A percentile compares a stretch with the other conserved stretches of the same genome.
phyloP scores from a whole-genome alignment of 2,329 filamentous ascomycete genomes.

The Escovopsis sp. region DNA sequence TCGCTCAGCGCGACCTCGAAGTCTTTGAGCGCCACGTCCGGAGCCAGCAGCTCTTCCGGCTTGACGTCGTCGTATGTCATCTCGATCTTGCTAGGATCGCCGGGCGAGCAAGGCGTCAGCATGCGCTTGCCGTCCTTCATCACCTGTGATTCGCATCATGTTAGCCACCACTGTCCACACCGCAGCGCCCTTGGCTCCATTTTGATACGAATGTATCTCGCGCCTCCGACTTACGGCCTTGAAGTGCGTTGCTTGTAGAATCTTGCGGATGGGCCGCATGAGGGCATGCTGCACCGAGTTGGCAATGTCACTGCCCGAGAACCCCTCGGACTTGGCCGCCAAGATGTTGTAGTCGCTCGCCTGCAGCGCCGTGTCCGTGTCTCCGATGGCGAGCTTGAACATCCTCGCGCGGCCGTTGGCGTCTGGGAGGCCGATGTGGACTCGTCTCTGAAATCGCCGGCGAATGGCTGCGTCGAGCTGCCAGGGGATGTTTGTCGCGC shows the following conservation, averaged over 20 bases:
- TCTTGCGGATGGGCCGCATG: slow-evolving; percentile 95
- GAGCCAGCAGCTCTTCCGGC: slow-evolving; percentile 72
- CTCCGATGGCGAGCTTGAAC: slow-evolving; percentile 92
- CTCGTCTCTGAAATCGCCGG: slow-evolving; percentile 85
- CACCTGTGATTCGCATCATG: slow-evolving; percentile 35
- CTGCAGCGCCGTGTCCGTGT: slow-evolving; percentile 74
- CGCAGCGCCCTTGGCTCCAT: slow-evolving; percentile 5
- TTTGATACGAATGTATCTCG: not conserved
- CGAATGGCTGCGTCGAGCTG: slow-evolving; percentile 93
- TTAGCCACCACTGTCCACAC: too few relatives aligned
- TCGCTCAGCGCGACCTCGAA: slow-evolving; percentile 85
- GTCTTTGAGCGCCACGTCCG: slow-evolving; percentile 75
- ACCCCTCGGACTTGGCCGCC: slow-evolving; percentile 75
- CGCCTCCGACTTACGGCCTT: slow-evolving; percentile 52
- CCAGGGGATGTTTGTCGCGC: slow-evolving; percentile 97
- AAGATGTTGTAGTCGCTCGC: slow-evolving; percentile 66
- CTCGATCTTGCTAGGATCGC: slow-evolving; percentile 70
- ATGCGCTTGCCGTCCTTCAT: slow-evolving; percentile 51
- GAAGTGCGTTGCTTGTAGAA: slow-evolving; percentile 95
- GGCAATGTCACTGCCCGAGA: slow-evolving; percentile 88
- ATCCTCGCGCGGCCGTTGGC: slow-evolving; percentile 74
- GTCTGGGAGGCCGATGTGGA: slow-evolving; percentile 91
- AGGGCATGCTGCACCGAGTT: slow-evolving; percentile 93
- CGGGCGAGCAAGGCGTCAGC: slow-evolving; percentile 85
- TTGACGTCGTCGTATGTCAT: slow-evolving; percentile 89